Evolutionary conservation across 768 basidiomycete genomes (phyloP), one percentile per base, ranked within the genome.

Genomic region (Kwoniella dendrophila): DNA sequence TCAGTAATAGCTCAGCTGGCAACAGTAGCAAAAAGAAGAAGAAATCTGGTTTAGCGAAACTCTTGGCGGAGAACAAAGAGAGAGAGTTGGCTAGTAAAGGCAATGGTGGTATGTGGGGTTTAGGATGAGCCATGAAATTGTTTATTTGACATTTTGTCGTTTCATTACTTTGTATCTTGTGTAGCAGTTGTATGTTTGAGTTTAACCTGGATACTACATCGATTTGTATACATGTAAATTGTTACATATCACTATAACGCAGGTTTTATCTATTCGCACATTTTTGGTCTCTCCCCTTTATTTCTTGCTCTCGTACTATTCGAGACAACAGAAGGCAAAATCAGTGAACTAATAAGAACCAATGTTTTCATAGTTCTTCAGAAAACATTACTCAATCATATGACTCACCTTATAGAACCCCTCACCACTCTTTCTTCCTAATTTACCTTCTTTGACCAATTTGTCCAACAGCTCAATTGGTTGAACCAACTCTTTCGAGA

Each of bases 371-470:
- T 18, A 20, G 12, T 24, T 7, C 7, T 18, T 18, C 24, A 14
- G 11, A 44, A 18, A 11, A 11, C 43, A 18, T 11, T 24, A 7
- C 16, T 29, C 41, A 50, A 24, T 53, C 34, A 43, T 1, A n/a
- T n/a, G 7, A 66, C 78, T 68, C 68, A 79, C 78, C 57, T 75
- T 69, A 51, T 80, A 82, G 68, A 82, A 81, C 10, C 82, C 82
- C 59, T 80, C 64, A 1, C 81, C 81, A 20, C 70, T 77, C 77
- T 82, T 82, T 55, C 79, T 57, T 2, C 81, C 82, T 40, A 79
- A 64, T 59, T 79, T 79, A 2, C 81, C 81, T 56, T 80, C 74
- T 41, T 70, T 67, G 7, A 82, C 78, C 55, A 81, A 70, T 63
- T 78, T 59, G 34, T 80, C 80, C 58, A 82, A 61, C 54, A 80